A percentile compares a stretch with the other conserved stretches of the same genome.
Conservation (phyloP, 164 flowering plant species). For the Macadamia integrifolia region DNA sequence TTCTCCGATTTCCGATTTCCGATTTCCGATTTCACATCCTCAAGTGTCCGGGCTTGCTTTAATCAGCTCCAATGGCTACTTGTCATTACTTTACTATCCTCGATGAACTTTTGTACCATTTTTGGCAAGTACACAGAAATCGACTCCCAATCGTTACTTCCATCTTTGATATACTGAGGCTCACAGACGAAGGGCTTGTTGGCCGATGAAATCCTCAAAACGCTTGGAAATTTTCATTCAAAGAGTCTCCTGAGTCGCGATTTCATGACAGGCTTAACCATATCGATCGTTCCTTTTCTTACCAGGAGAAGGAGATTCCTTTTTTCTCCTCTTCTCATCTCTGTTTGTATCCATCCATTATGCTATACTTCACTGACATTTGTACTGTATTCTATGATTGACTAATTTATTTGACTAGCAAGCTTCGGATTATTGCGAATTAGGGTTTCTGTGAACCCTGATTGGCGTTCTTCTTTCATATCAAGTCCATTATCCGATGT, state of each 20-base stretch:
- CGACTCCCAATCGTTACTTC: slow-evolving; percentile 62
- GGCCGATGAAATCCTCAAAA: slow-evolving; percentile 44
- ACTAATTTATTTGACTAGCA: too few relatives aligned
- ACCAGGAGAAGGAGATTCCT: too few relatives aligned
- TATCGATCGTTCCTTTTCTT: too few relatives aligned
- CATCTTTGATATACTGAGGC: slow-evolving; percentile 22
- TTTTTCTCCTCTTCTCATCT: too few relatives aligned
- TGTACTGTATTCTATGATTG: too few relatives aligned
- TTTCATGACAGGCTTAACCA: slow-evolving; percentile 54
- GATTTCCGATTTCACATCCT: too few relatives aligned
- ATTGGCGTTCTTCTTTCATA: background rate
- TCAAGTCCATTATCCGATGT: background rate
- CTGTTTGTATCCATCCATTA: too few relatives aligned
- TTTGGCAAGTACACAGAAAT: slow-evolving; percentile 80
- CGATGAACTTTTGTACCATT: slow-evolving; percentile 82
- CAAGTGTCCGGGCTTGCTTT: too few relatives aligned
- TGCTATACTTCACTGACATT: too few relatives aligned
- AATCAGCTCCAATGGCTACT: slow-evolving; percentile 19
- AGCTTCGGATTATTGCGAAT: background rate
- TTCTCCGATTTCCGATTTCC: too few relatives aligned
- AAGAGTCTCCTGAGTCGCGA: slow-evolving; percentile 76
- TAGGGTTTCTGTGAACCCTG: background rate
- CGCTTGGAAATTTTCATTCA: slow-evolving; percentile 64
- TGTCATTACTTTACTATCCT: slow-evolving; percentile 57
- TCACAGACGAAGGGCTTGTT: slow-evolving; percentile 34